Evolutionary conservation across 1,284 basidiomycete genomes (phyloP).

Genomic region (Amylostereum chailletii): DNA sequence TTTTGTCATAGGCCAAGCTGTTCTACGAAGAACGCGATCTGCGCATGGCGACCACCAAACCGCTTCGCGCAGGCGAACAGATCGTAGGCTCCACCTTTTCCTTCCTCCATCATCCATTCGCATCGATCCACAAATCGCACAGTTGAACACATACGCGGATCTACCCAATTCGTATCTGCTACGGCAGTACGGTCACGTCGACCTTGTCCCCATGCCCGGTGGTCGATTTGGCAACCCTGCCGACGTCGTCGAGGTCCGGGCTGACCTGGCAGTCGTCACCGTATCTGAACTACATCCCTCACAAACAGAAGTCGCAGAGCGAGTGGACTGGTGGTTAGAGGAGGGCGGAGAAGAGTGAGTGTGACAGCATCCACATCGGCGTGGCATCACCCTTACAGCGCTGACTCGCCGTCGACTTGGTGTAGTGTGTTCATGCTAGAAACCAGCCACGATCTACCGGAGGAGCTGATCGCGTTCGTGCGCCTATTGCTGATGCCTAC

Average conservation of each 20-base stretch:
- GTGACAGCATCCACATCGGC: background rate
- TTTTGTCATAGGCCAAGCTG: slow-evolving; percentile 58
- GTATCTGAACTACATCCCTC: slow-evolving; percentile 23
- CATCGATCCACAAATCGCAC: background rate
- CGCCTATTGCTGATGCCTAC: slow-evolving; percentile 57
- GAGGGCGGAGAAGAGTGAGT: slow-evolving; percentile 86
- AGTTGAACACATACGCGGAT: slow-evolving; percentile 97
- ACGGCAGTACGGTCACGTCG: slow-evolving; percentile 90
- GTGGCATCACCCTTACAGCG: slow-evolving; percentile 3
- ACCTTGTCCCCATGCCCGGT: slow-evolving; percentile 51
- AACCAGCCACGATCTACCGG: slow-evolving; percentile 48
- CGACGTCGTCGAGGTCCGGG: slow-evolving; percentile 82
- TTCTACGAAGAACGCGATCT: slow-evolving; percentile 72
- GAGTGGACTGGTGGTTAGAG: slow-evolving; percentile 89
- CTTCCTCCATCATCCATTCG: background rate
- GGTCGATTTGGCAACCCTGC: slow-evolving; percentile 63
- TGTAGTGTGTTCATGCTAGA: slow-evolving; percentile 56
- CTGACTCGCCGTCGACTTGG: slow-evolving; percentile 1
- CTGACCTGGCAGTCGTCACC: slow-evolving; percentile 63
- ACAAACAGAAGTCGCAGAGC: slow-evolving; percentile 26
- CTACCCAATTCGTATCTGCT: slow-evolving; percentile 93
- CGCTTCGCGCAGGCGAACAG: slow-evolving; percentile 77
- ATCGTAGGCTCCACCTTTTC: slow-evolving; percentile 53
- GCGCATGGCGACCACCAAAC: slow-evolving; percentile 76
- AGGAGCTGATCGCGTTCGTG: slow-evolving; percentile 61